These are phyloP conservation scores for Amaranthus cruentus DNA, from an alignment of 148 eudicot species.

Conservation along the genomic window DNA sequence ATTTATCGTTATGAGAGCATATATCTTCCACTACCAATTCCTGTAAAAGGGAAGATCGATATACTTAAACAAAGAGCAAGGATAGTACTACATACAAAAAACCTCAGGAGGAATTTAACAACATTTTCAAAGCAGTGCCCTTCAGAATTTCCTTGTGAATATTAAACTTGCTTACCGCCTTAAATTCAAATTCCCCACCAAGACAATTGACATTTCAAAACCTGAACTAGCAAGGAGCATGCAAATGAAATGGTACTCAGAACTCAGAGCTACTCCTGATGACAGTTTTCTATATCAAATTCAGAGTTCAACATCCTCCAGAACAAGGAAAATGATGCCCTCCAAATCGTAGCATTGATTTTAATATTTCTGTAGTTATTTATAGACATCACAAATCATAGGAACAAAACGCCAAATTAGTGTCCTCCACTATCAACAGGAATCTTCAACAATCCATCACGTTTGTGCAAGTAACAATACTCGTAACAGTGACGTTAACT, in stretches of 20 bases:
- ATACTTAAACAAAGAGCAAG: neutral
- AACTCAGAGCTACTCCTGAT: neutral
- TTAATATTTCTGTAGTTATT: no score
- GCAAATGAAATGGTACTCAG: neutral
- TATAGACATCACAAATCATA: no score
- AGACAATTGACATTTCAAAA: neutral
- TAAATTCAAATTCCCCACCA: neutral
- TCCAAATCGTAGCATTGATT: no score
- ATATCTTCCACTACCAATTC: slow-evolving; percentile 57
- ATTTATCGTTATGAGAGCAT: slow-evolving; percentile 31
- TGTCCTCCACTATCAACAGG: no score
- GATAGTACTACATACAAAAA: neutral
- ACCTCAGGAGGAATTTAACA: neutral
- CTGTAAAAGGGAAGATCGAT: slow-evolving; percentile 36
- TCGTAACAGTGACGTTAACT: no score
- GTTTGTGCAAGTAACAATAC: no score
- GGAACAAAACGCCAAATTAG: no score
- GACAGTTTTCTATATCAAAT: neutral
- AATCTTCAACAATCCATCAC: no score
- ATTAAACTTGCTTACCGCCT: neutral
- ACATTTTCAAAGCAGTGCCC: neutral
- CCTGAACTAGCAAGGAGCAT: neutral
- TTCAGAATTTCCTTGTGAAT: neutral
- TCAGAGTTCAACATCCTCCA: neutral
- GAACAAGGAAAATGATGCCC: no score